A percentile compares a stretch with the other conserved stretches of the same genome.
Conservation (phyloP, 2,329 filamentous ascomycete species). For the Furcasterigmium furcatum region DNA sequence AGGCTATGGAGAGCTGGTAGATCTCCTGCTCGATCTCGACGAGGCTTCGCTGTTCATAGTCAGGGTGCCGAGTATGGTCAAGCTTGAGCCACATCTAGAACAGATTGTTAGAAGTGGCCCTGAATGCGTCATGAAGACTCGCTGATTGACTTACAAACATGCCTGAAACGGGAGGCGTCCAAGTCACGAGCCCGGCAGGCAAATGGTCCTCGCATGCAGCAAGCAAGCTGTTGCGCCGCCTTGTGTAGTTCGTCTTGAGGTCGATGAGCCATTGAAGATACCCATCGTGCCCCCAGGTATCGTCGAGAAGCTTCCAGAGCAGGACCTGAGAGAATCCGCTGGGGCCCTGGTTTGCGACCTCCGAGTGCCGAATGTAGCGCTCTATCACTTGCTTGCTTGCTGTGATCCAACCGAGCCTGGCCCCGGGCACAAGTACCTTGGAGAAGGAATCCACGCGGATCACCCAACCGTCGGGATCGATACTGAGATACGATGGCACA, state of each 20-base stretch:
- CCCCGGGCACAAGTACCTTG: conserved; percentile 83
- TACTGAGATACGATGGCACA: conserved; percentile 71
- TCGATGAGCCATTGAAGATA: conserved; percentile 89
- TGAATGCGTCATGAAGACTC: no score
- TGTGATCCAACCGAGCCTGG: conserved; percentile 84
- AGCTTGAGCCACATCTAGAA: conserved; percentile 69
- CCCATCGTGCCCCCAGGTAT: conserved; percentile 88
- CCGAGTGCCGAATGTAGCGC: conserved; percentile 76
- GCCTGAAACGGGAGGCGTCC: conserved; percentile 77
- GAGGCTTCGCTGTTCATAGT: conserved; percentile 48
- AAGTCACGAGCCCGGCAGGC: conserved; percentile 71
- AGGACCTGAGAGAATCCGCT: conserved; percentile 81
- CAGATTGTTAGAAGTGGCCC: no score
- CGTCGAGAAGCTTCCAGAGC: conserved; percentile 85
- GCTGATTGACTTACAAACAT: conserved; percentile 96
- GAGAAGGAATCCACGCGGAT: conserved; percentile 91
- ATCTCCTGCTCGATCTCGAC: conserved; percentile 80
- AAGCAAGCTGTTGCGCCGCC: conserved; percentile 72
- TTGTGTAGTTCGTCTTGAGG: conserved; percentile 77
- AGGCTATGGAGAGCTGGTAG: conserved; percentile 75
- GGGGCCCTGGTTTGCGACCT: conserved; percentile 82
- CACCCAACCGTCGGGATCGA: conserved; percentile 85
- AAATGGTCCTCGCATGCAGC: conserved; percentile 76
- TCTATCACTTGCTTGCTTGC: conserved; percentile 82
- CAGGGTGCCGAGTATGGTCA: conserved; percentile 65